Percentiles rank a stretch among this genome's conserved stretches.
phyloP scores from a whole-genome alignment of 768 basidiomycete species.

The Boletus vinaceobasis region DNA sequence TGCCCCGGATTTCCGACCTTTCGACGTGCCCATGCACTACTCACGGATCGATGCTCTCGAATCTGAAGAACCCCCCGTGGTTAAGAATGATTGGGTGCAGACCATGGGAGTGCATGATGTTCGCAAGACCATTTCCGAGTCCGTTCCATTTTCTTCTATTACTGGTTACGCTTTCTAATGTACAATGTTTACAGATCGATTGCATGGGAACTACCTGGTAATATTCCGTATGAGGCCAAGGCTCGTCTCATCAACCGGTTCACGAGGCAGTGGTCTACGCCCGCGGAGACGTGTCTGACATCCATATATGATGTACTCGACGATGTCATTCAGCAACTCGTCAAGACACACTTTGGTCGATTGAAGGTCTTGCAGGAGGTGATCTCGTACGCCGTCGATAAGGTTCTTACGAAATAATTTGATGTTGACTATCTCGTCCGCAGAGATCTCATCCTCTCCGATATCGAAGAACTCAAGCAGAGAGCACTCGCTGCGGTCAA shows the following conservation, averaged over 20 bases:
- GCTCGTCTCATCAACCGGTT: constrained; percentile 33
- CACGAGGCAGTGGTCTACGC: constrained; percentile 36
- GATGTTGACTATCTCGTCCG: neutral
- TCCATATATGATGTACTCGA: constrained; percentile 31
- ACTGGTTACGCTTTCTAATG: neutral
- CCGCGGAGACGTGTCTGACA: constrained; percentile 35
- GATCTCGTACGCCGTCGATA: constrained; percentile 32
- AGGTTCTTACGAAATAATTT: neutral
- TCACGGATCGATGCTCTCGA: constrained; percentile 7
- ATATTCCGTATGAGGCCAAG: constrained; percentile 30
- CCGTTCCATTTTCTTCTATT: constrained; percentile 1
- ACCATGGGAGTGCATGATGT: constrained; percentile 34
- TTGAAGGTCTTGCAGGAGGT: constrained; percentile 35
- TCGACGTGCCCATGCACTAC: constrained; percentile 13
- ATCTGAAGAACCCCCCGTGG: neutral
- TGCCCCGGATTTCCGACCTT: constrained; percentile 41
- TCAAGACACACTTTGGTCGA: constrained; percentile 38
- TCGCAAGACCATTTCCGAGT: constrained; percentile 35
- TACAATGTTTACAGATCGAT: constrained; percentile 13
- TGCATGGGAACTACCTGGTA: constrained; percentile 29
- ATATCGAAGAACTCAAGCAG: constrained; percentile 28
- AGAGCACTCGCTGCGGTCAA: constrained; percentile 26
- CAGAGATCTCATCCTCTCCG: constrained; percentile 28
- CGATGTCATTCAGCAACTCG: constrained; percentile 25
- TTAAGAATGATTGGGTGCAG: constrained; percentile 1